Percentiles rank a stretch among this genome's conserved stretches.
Conservation (phyloP, 768 basidiomycete species). For the Suillus decipiens region DNA sequence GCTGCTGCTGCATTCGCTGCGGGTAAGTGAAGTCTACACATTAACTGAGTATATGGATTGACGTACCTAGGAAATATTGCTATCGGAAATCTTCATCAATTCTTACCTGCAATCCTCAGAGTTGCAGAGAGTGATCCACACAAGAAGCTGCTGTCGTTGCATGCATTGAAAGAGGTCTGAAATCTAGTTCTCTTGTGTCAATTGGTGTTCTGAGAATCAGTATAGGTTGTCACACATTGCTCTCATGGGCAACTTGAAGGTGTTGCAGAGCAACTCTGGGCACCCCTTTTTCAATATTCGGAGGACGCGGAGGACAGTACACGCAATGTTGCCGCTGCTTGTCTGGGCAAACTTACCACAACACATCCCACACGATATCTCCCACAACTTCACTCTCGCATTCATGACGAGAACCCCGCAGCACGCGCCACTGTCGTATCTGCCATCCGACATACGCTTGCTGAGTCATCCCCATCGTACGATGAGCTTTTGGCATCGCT, state of each 20-base stretch:
- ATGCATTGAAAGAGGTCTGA: constrained; percentile 88
- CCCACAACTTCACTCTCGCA: constrained; percentile 86
- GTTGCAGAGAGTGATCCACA: constrained; percentile 73
- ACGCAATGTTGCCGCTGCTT: constrained; percentile 93
- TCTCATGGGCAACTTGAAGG: constrained; percentile 81
- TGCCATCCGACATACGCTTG: constrained; percentile 89
- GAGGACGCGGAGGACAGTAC: constrained; percentile 89
- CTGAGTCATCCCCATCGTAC: constrained; percentile 80
- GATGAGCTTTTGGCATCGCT: constrained; percentile 89
- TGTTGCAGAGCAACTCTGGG: constrained; percentile 90
- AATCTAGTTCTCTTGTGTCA: neutral
- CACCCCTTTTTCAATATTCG: constrained; percentile 88
- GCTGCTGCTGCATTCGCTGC: constrained; percentile 94
- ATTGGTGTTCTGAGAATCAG: constrained; percentile 1
- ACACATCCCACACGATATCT: constrained; percentile 90
- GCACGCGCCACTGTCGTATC: constrained; percentile 89
- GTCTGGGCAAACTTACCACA: constrained; percentile 92
- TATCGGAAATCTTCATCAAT: constrained; percentile 87
- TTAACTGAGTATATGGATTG: constrained; percentile 2
- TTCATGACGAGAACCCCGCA: constrained; percentile 65
- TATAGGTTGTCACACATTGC: constrained; percentile 88
- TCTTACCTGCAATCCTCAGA: constrained; percentile 83
- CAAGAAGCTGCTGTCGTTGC: constrained; percentile 82
- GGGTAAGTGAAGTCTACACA: constrained; percentile 45
- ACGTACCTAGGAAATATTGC: constrained; percentile 81